phyloP scores from a whole-genome alignment of 139 green algal genomes.

The Pleodorina starrii region DNA sequence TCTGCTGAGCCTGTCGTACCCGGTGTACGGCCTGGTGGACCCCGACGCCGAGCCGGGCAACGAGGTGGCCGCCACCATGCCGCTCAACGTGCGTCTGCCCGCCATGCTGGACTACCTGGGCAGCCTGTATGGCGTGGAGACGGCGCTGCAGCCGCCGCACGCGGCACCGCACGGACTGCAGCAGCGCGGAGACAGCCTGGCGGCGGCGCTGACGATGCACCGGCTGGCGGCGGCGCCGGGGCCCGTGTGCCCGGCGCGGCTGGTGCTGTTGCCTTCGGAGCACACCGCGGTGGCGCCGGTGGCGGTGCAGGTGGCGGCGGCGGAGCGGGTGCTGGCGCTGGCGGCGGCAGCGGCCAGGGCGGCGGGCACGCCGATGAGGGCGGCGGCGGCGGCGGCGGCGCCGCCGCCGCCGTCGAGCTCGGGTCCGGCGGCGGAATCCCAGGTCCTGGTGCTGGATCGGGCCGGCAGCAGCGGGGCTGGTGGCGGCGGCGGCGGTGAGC shows the following conservation, averaged over 20 bases:
- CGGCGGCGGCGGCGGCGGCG: too few species aligned
- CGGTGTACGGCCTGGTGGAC: conserved; percentile 35
- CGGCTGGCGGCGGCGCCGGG: conserved; percentile 29
- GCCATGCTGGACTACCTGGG: conserved; percentile 33
- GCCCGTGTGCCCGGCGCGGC: conserved; percentile 18
- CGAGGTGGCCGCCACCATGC: conserved; percentile 32
- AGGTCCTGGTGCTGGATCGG: conserved; percentile 47
- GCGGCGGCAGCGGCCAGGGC: background rate
- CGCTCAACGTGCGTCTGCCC: conserved; percentile 37
- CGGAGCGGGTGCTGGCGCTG: conserved; percentile 24
- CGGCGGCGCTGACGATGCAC: conserved; percentile 29
- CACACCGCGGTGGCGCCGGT: conserved; percentile 25
- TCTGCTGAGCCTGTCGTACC: conserved; percentile 28
- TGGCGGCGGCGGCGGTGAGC: background rate
- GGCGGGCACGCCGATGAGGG: background rate
- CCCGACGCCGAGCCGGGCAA: conserved; percentile 46
- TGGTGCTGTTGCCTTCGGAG: conserved; percentile 45
- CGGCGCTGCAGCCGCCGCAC: conserved; percentile 30
- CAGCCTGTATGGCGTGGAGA: conserved; percentile 34
- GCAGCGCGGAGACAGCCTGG: background rate
- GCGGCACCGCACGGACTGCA: background rate
- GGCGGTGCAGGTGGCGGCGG: conserved; percentile 27
- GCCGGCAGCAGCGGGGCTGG: too few species aligned
- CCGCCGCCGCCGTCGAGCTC: too few species aligned
- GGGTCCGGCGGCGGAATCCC: background rate